Base-by-base conservation (phyloP, 2,329 filamentous ascomycete species). In the Sclerotinia subarctica region DNA sequence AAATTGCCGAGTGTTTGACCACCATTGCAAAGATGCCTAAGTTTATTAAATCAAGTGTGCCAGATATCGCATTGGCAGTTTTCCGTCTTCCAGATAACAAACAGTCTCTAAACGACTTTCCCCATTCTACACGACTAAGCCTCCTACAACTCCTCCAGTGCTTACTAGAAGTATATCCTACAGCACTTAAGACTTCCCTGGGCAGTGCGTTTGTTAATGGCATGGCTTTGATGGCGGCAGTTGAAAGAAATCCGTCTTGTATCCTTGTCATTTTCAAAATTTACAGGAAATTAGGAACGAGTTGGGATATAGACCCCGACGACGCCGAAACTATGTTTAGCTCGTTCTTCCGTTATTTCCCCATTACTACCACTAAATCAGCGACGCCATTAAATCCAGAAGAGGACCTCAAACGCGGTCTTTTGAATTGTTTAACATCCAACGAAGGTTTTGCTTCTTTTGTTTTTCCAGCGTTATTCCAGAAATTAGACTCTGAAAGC, bases 311-410 rank as follows among this genome's bases (percentile, higher is more conserved):
- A 15, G 53, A 42, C 3, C 32, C 63, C 15, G 60, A 58, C 7
- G 70, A 71, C 13, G 68, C 68, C 13, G 65, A 73, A 21, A 49
- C 67, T 0, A 60, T 76, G 7, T 77, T 73, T 69, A 70, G 72
- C 8, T 75, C 73, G 1, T 76, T 73, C 49, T 70, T 71, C 17
- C 66, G 75, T 47, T 77, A 76, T 49, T 77, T 73, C 65, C 76
- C 76, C 1, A 73, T 77, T 24, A 75, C 70, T 4, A 58, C 77
- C 11, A 69, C 32, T 17, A 64, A 52, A 38, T 64, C 59, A 42
- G 24, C 38, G 7, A 68, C 70, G 19, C 72, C 70, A 5, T 53
- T 59, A 17, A 49, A 62, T 15, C 54, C 57, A 44, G 67, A 70
- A n/a, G 71, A 74, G 11, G 68, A 74, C 21, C 60, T 77, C 11